Conservation (phyloP, 345 rosid genomes). For the Moricandia arvensis region DNA sequence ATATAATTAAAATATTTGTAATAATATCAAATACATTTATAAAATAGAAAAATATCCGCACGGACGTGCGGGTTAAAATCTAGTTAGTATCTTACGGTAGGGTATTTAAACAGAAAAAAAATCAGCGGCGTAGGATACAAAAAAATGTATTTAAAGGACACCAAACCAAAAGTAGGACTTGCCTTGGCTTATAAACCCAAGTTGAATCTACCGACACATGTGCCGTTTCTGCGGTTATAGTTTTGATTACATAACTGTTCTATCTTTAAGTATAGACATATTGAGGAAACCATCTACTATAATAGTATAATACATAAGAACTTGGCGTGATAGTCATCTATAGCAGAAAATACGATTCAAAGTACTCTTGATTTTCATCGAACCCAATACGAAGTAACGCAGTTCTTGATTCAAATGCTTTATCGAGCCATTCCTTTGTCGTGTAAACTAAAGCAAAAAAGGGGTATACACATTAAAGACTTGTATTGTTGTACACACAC, state of each 20-base stretch:
- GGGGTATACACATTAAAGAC: not conserved
- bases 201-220: slow-evolving; percentile 12
- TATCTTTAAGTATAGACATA: not conserved
- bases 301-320: not conserved
- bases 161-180: not conserved
- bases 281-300: no score
- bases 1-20: no score
- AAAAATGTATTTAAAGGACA: not conserved
- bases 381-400: not conserved
- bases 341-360: slow-evolving; percentile 23
- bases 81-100: not conserved
- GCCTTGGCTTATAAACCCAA: not conserved
- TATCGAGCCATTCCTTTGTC: not conserved
- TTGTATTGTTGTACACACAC: not conserved
- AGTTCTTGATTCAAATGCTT: not conserved
- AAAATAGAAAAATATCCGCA: no score
- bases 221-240: slow-evolving; percentile 1
- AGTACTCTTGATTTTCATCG: not conserved
- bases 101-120: not conserved
- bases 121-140: slow-evolving; percentile 11
- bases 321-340: slow-evolving; percentile 16
- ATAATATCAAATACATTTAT: no score
- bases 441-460: not conserved
- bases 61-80: no score
- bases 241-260: not conserved